phyloP scores from a whole-genome alignment of 345 rosid species.

The Ricinus communis region DNA sequence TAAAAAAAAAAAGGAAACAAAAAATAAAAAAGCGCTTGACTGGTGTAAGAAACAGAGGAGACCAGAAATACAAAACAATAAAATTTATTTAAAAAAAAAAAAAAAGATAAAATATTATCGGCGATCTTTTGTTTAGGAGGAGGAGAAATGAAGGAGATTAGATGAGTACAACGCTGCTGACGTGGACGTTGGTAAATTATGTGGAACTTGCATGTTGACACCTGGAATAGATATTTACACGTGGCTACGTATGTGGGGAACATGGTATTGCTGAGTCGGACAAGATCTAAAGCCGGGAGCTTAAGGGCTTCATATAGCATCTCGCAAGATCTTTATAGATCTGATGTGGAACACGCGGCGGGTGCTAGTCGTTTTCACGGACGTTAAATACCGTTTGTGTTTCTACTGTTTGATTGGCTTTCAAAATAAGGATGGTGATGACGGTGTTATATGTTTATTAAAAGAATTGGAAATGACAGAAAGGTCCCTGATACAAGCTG shows the following conservation, averaged over 20 bases:
- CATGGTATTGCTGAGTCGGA: slow-evolving; percentile 38
- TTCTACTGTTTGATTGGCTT: neutral
- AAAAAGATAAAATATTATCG: slow-evolving; percentile 22
- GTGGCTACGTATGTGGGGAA: slow-evolving; percentile 18
- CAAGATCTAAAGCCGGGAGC: slow-evolving; percentile 44
- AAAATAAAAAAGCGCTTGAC: slow-evolving; percentile 17
- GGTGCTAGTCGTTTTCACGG: slow-evolving; percentile 3
- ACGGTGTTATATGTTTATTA: neutral
- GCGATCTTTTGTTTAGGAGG: slow-evolving; percentile 20
- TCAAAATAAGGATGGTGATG: no score
- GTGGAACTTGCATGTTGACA: slow-evolving; percentile 30
- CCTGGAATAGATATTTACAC: slow-evolving; percentile 40
- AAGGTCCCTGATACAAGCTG: neutral
- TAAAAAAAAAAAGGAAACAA: slow-evolving; percentile 6
- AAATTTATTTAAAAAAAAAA: slow-evolving; percentile 13
- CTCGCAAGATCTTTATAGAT: slow-evolving; percentile 24
- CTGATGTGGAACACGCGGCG: slow-evolving; percentile 24
- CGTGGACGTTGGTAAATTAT: slow-evolving; percentile 49
- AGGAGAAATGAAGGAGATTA: slow-evolving; percentile 19
- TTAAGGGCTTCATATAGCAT: neutral
- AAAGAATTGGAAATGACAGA: neutral
- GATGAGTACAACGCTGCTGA: slow-evolving; percentile 28
- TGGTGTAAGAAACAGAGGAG: slow-evolving; percentile 21
- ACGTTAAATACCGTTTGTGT: neutral
- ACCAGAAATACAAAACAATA: neutral